phyloP scores from a whole-genome alignment of 768 basidiomycete genomes.

The Suillus lakei region DNA sequence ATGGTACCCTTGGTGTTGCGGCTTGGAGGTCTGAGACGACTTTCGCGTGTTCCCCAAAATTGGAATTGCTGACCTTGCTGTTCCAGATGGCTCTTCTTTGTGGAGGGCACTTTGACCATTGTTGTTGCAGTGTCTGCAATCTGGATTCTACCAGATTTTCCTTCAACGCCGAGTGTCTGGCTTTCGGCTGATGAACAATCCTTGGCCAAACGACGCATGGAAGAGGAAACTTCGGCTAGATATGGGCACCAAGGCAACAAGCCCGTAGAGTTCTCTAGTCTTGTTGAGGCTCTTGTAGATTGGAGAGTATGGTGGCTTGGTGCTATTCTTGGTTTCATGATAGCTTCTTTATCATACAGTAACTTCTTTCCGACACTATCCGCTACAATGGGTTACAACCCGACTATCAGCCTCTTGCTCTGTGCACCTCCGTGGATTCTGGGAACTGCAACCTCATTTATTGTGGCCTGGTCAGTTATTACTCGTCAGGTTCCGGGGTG shows the following conservation, averaged over 20 bases:
- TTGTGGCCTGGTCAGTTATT: conserved; percentile 48
- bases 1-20: conserved; percentile 63
- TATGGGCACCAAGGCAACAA: conserved; percentile 51
- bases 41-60: background rate
- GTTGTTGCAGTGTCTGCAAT: conserved; percentile 54
- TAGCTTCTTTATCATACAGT: conserved; percentile 68
- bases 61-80: background rate
- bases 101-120: conserved; percentile 64
- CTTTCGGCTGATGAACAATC: conserved; percentile 56
- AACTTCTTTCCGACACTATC: conserved; percentile 80
- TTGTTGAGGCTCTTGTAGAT: conserved; percentile 64
- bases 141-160: conserved; percentile 76
- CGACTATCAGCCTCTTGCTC: conserved; percentile 66
- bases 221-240: conserved; percentile 60
- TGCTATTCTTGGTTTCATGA: conserved; percentile 58
- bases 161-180: conserved; percentile 60
- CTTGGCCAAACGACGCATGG: conserved; percentile 61
- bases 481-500: background rate
- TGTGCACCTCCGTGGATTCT: conserved; percentile 79
- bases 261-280: conserved; percentile 42
- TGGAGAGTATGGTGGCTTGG: conserved; percentile 86
- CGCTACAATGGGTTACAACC: conserved; percentile 67
- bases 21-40: conserved; percentile 66
- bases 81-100: conserved; percentile 69
- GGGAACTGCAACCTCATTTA: conserved; percentile 59